These are phyloP conservation scores for Davidsoniella eucalypti DNA, from an alignment of 2,329 filamentous ascomycete species.

Conservation along the genomic window DNA sequence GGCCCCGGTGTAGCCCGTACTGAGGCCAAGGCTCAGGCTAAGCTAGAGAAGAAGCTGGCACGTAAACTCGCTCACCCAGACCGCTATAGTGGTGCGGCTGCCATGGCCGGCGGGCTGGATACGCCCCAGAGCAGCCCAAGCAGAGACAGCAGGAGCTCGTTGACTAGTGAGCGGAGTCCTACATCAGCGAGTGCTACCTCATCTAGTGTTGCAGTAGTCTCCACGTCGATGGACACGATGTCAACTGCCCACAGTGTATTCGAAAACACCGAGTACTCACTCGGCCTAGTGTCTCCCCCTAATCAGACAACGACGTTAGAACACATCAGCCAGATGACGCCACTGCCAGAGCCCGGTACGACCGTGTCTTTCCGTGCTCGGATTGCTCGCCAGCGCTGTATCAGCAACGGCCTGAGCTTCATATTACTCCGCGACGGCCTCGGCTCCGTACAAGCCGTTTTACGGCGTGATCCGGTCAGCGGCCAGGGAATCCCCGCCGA, in stretches of 20 bases:
- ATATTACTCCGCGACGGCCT: constrained; percentile 74
- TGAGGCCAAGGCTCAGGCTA: too few species aligned
- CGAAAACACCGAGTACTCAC: neutral
- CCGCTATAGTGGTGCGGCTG: too few species aligned
- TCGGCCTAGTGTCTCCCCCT: constrained; percentile 15
- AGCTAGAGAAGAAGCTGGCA: too few species aligned
- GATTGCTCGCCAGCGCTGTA: constrained; percentile 61
- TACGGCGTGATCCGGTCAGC: constrained; percentile 21
- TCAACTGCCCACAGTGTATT: neutral
- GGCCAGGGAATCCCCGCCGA: constrained; percentile 23
- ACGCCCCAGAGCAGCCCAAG: too few species aligned
- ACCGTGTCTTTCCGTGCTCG: constrained; percentile 27
- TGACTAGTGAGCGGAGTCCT: too few species aligned
- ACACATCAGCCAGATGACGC: constrained; percentile 21
- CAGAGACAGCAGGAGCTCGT: too few species aligned
- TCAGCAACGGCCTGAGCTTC: constrained; percentile 73
- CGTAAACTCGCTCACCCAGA: too few species aligned
- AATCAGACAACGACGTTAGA: constrained; percentile 21
- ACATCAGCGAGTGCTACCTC: too few species aligned
- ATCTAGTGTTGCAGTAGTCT: neutral
- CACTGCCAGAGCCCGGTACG: constrained; percentile 21
- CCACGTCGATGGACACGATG: neutral
- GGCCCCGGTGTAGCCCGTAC: too few species aligned
- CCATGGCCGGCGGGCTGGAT: too few species aligned
- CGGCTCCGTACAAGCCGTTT: constrained; percentile 67